Base-by-base conservation (phyloP, 208 protist genomes). In the Polymyxa betae region DNA sequence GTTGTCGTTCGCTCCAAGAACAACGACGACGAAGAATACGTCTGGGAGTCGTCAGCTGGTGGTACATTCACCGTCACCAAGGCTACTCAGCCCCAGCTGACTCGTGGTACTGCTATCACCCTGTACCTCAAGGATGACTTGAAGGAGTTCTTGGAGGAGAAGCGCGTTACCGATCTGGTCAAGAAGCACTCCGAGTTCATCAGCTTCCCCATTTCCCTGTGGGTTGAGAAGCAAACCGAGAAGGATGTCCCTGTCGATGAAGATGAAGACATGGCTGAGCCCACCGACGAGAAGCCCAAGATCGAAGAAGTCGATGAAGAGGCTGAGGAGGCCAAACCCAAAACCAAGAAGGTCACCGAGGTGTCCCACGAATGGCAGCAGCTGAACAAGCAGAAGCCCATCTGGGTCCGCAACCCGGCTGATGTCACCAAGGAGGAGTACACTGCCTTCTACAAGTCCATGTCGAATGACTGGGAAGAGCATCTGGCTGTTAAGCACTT, bases 181-280 rank as follows among this genome's bases (percentile, higher is more conserved):
- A 99, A 99, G 96, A 99, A 98, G 95, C 97, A 99, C 97, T 98
- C 97, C 90, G 96, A 99, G 95, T 99, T 99, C 96, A 99, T 99
- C 93, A 94, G 95, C 91, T 99, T 98, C 94, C 98, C 98, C 90
- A 99, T 99, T 94, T 94, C 93, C 38, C 94, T 99, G 16, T 92
- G 40, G 0, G 16, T n/a, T 35, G 90, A 88, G 88, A 91, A 90
- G 32, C 29, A 90, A 88, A 38, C 45, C 54, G 91, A 92, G 49
- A 78, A 87, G 88, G 29, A 87, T 43, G 29, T 43, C 12, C 88
- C 77, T 29, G 38, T 88, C 38, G 88, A 44, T 10, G 77, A 91
- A 90, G 89, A 90, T 29, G 91, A 92, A 38, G 89, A 92, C 20
- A 46, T 88, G 32, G 91, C 91, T 10, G 91, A 93, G 32, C 54